Evolutionary conservation across 2,329 filamentous ascomycete species (phyloP), one percentile per base, ranked within the genome.

Genomic region (Neoascochyta sp.): DNA sequence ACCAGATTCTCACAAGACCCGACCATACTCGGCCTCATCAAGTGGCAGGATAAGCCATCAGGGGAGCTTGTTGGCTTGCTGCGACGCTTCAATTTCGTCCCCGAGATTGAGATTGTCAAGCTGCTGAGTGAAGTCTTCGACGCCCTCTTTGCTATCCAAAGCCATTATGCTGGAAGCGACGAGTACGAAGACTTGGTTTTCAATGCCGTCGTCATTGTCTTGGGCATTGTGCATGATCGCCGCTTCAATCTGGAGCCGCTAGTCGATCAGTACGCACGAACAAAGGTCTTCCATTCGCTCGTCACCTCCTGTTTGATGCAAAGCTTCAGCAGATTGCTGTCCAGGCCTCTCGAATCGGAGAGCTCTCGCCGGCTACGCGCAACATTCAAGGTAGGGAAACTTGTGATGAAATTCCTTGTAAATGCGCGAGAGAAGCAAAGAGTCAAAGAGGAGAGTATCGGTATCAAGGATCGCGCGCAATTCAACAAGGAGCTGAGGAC

Each of bases 81-180:
- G 22, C 83, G 84, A 56, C 81, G 89, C 45, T 77, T 96, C 27
- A 81, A 89, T 12, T 96, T 96, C 46, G 89, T 98, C 1, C 86
- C 92, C 0, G 92, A 98, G 59, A 95, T 96, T 33, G 93, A 98
- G 64, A 86, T 98, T 18, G 92, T 98, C 41, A 98, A 96, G 67
- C 75, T 96, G 22, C 69, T 96, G 6, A 83, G 78, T 41, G 84
- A 94, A 50, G 88, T 96, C 1, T 82, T 98, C 30, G 86, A 95
- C 60, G 80, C 87, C 0, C 75, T 98, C 1, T 98, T 98, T 56
- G 83, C 86, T 5, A 88, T 95, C 16, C 70, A 96, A 16, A 86
- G 93, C 16, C 88, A 95, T 48, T 82, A 94, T 52, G 80, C 86
- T n/a, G 87, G 86, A 7, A 87, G 87, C 44, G 86, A 93, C 43